Conservation (phyloP, 768 basidiomycete species). For the Leccinum truebloodii region DNA sequence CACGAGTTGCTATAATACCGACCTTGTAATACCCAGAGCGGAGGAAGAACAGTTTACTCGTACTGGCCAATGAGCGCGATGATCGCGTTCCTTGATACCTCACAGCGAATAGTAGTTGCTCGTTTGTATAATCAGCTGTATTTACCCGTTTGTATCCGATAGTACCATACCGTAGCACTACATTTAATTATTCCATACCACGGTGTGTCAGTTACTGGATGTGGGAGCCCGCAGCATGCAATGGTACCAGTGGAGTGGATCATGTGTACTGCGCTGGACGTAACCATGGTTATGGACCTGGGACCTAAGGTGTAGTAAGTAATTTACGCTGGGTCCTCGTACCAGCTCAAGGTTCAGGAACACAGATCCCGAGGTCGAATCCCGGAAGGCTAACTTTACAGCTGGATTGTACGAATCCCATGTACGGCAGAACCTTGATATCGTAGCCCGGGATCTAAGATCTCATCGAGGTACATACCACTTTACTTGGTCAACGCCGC, state of each 20-base stretch:
- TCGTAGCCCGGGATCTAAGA: background rate
- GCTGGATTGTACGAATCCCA: conserved; percentile 5
- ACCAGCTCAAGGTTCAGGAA: background rate
- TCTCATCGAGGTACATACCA: background rate
- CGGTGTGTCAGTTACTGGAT: background rate
- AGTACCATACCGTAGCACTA: conserved; percentile 5
- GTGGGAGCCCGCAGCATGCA: conserved; percentile 3
- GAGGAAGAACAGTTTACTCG: conserved; percentile 1
- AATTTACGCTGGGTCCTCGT: background rate
- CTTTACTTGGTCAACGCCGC: background rate
- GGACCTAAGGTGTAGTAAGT: background rate
- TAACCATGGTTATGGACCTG: background rate
- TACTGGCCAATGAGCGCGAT: background rate
- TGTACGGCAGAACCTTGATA: conserved; percentile 13
- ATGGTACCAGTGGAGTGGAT: background rate
- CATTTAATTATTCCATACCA: background rate
- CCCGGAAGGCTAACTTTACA: background rate
- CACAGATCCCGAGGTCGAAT: conserved; percentile 12
- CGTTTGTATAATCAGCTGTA: conserved; percentile 12
- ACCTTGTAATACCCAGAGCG: conserved; percentile 2
- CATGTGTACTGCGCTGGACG: background rate
- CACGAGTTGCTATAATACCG: conserved; percentile 59
- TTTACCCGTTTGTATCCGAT: conserved; percentile 15
- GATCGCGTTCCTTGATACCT: conserved; percentile 13
- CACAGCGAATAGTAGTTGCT: conserved; percentile 1